Evolutionary conservation across 345 rosid genomes (phyloP).

Genomic region (Eucalyptus sp.): DNA sequence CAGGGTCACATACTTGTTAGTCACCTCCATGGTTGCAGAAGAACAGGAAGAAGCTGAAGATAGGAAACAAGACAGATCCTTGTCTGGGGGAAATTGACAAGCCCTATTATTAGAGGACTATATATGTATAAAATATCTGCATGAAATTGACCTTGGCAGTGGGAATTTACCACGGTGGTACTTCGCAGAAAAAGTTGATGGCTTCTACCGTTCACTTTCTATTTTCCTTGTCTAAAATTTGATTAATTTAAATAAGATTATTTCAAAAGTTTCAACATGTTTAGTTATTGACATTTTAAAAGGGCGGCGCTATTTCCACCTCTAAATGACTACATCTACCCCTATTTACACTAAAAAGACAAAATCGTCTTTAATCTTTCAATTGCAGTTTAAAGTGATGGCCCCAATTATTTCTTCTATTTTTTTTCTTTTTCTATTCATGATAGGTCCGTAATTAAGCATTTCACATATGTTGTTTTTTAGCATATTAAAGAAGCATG

Average conservation of each 20-base stretch:
- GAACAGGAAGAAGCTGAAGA: background rate
- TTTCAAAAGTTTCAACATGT: background rate
- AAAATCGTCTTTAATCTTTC: too few species aligned
- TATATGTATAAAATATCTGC: background rate
- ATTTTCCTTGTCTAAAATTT: background rate
- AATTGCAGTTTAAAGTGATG: too few species aligned
- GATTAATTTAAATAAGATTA: background rate
- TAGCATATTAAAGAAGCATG: too few species aligned
- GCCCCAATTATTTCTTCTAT: too few species aligned
- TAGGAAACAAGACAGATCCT: background rate
- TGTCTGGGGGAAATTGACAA: background rate
- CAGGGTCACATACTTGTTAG: background rate
- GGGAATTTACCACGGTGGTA: background rate
- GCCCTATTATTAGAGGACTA: background rate
- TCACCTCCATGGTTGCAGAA: background rate
- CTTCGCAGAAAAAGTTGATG: background rate
- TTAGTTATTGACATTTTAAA: background rate
- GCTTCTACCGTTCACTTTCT: background rate
- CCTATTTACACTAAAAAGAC: too few species aligned
- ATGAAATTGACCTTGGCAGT: background rate
- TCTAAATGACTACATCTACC: too few species aligned
- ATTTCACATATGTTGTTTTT: too few species aligned
- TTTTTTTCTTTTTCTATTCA: too few species aligned
- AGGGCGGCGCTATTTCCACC: too few species aligned
- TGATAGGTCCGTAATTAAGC: too few species aligned